phyloP scores from a whole-genome alignment of 768 basidiomycete species.

The Termitomyces sp. region DNA sequence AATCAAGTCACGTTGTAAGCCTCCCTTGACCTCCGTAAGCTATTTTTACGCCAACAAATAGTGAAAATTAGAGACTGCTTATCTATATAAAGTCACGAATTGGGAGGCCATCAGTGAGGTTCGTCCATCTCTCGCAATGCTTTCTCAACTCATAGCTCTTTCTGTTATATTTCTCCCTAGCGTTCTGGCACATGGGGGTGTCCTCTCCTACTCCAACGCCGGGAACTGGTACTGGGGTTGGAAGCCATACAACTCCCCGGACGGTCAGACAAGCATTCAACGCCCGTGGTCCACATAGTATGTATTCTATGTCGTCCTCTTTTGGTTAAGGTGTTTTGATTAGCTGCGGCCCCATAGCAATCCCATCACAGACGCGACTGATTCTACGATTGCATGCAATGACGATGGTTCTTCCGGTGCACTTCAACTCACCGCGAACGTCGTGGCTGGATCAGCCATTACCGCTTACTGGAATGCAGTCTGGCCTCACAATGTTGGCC shows the following conservation, averaged over 20 bases:
- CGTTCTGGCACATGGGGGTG: slow-evolving; percentile 40
- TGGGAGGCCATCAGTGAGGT: neutral
- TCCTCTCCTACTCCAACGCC: slow-evolving; percentile 35
- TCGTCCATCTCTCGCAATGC: slow-evolving; percentile 17
- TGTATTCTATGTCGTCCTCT: slow-evolving; percentile 3
- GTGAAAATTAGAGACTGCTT: neutral
- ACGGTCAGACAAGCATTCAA: slow-evolving; percentile 38
- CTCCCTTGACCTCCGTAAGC: neutral
- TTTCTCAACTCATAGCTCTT: slow-evolving; percentile 25
- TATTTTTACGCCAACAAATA: neutral
- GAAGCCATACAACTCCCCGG: slow-evolving; percentile 38
- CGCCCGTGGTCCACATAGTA: slow-evolving; percentile 44
- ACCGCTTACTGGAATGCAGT: slow-evolving; percentile 43
- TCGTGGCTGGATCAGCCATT: slow-evolving; percentile 38
- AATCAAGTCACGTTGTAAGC: slow-evolving; percentile 10
- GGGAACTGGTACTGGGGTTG: slow-evolving; percentile 38
- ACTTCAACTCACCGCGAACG: slow-evolving; percentile 37
- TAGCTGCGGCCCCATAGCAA: slow-evolving; percentile 23
- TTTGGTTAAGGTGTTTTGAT: neutral
- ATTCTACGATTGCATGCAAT: slow-evolving; percentile 40
- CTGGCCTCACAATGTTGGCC: slow-evolving; percentile 42
- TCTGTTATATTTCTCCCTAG: slow-evolving; percentile 24
- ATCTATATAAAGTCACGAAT: slow-evolving; percentile 3
- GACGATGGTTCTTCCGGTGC: slow-evolving; percentile 39
- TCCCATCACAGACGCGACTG: slow-evolving; percentile 35